Conservation (phyloP, 345 rosid species). For the Laguncularia racemosa region DNA sequence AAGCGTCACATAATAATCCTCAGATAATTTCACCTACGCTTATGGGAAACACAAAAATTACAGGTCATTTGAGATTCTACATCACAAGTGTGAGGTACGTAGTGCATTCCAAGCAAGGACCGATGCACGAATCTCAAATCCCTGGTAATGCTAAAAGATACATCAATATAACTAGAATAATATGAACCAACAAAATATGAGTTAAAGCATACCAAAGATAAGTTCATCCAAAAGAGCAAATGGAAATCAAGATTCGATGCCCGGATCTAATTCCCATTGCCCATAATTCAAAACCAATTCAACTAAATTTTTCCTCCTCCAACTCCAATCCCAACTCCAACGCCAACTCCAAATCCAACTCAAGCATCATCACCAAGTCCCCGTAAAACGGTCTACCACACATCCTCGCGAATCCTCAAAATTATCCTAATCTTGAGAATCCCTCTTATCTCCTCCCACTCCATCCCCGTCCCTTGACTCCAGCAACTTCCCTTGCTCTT, state of each 20-base stretch:
- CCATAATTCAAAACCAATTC: slow-evolving; percentile 7
- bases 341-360: slow-evolving; percentile 14
- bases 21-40: too few species aligned
- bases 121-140: slow-evolving; percentile 19
- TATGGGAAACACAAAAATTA: slow-evolving; percentile 7
- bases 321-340: background rate
- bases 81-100: slow-evolving; percentile 21
- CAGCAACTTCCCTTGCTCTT: slow-evolving; percentile 79
- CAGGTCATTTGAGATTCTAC: slow-evolving; percentile 25
- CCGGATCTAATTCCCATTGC: slow-evolving; percentile 5
- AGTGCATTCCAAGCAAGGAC: slow-evolving; percentile 7
- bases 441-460: slow-evolving; percentile 41
- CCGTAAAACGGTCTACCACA: too few species aligned
- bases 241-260: slow-evolving; percentile 8
- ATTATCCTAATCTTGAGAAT: slow-evolving; percentile 34
- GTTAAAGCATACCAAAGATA: slow-evolving; percentile 14
- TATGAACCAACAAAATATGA: slow-evolving; percentile 4
- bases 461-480: slow-evolving; percentile 72
- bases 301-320: slow-evolving; percentile 4
- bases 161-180: background rate
- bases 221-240: slow-evolving; percentile 19
- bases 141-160: too few species aligned
- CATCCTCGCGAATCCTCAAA: too few species aligned
- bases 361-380: background rate
- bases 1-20: too few species aligned